Percentiles rank a stretch among this genome's conserved stretches.
These are phyloP conservation scores for Ramalina intermedia DNA, from an alignment of 495 filamentous ascomycete species.

Conservation along the genomic window DNA sequence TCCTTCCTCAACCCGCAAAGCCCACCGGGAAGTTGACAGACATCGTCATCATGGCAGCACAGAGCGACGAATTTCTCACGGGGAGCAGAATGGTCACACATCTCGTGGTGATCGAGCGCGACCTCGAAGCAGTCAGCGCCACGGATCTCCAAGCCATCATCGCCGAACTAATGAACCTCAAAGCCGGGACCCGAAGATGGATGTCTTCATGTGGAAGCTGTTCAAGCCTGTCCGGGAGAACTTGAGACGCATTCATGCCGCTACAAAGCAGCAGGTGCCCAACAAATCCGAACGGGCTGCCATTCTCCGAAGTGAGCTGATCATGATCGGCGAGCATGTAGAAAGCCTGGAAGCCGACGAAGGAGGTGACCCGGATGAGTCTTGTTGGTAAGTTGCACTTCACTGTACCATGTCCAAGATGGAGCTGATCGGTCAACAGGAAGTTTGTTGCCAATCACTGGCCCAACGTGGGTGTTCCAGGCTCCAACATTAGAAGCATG, in stretches of 20 bases:
- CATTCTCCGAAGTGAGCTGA: slow-evolving; percentile 33
- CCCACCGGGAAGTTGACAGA: slow-evolving; percentile 36
- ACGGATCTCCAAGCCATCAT: slow-evolving; percentile 15
- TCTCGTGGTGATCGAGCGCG: slow-evolving; percentile 29
- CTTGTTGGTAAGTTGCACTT: slow-evolving; percentile 30
- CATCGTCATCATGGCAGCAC: slow-evolving; percentile 31
- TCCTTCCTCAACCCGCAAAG: slow-evolving; percentile 31
- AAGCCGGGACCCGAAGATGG: slow-evolving; percentile 9
- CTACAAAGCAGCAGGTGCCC: slow-evolving; percentile 50
- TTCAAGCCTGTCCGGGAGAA: slow-evolving; percentile 47
- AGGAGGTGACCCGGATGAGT: slow-evolving; percentile 24
- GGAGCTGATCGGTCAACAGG: slow-evolving; percentile 19
- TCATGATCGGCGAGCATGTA: slow-evolving; percentile 37
- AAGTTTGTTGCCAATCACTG: slow-evolving; percentile 34
- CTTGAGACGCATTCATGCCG: slow-evolving; percentile 39
- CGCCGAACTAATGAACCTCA: slow-evolving; percentile 13
- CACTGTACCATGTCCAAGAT: background rate
- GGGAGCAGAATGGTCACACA: slow-evolving; percentile 26
- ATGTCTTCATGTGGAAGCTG: slow-evolving; percentile 40
- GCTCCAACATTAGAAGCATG: slow-evolving; percentile 32
- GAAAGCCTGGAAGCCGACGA: slow-evolving; percentile 22
- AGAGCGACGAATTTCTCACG: slow-evolving; percentile 26
- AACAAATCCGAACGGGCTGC: slow-evolving; percentile 42
- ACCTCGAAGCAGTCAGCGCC: slow-evolving; percentile 27
- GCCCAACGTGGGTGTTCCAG: slow-evolving; percentile 35